Conservation (phyloP, 2,329 filamentous ascomycete species). For the Orbilia ellipsospora region DNA sequence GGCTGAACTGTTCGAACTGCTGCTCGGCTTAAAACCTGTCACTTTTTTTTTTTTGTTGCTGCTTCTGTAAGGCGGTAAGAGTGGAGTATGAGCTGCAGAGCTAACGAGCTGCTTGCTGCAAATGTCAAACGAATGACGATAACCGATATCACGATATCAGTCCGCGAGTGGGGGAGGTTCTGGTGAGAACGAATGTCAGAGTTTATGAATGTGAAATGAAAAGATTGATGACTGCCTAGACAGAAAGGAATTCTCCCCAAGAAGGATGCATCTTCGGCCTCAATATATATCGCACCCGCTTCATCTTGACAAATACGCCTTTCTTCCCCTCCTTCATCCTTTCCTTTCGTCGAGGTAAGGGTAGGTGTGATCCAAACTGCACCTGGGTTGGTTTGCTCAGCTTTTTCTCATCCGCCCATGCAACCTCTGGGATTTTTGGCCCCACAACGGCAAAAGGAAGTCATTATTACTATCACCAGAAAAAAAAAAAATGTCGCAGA, state of each 20-base stretch:
- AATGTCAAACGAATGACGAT: conserved; percentile 30
- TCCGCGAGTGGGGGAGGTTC: background rate
- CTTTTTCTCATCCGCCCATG: conserved; percentile 27
- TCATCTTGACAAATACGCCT: conserved; percentile 42
- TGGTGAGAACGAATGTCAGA: conserved; percentile 34
- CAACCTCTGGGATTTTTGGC: conserved; percentile 46
- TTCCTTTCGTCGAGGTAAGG: conserved; percentile 32
- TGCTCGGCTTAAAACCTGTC: conserved; percentile 11
- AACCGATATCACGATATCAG: conserved; percentile 4
- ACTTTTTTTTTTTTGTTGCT: conserved; percentile 30
- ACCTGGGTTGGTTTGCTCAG: conserved; percentile 36
- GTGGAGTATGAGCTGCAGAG: conserved; percentile 1
- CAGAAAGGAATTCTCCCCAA: conserved; percentile 3
- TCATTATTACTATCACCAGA: conserved; percentile 27
- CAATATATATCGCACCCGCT: conserved; percentile 32
- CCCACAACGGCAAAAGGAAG: conserved; percentile 39
- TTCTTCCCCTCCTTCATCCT: conserved; percentile 1
- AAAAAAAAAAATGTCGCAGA: conserved; percentile 35
- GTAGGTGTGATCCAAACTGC: conserved; percentile 48
- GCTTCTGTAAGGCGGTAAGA: conserved; percentile 16
- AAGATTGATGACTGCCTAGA: conserved; percentile 7
- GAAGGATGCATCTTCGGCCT: conserved; percentile 18
- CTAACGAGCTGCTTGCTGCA: conserved; percentile 1
- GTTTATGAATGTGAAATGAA: background rate
- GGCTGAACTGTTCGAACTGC: conserved; percentile 28